These are phyloP conservation scores for Juglanconis sp. DNA, from an alignment of 2,329 filamentous ascomycete species.

Conservation along the genomic window DNA sequence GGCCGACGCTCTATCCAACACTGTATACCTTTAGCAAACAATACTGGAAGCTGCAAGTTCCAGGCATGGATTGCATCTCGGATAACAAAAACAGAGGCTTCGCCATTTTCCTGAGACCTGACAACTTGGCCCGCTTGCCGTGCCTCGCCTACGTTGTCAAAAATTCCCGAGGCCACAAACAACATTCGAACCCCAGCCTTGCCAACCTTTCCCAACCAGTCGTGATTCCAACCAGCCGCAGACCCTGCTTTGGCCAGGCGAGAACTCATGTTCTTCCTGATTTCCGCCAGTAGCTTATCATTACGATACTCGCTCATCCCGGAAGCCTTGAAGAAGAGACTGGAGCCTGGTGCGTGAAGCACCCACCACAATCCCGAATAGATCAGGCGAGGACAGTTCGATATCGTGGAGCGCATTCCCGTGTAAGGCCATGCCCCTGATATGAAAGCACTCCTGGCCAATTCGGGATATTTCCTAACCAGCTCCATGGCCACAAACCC, in stretches of 20 bases:
- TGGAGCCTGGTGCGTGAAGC: slow-evolving; percentile 10
- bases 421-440: slow-evolving; percentile 30
- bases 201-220: slow-evolving; percentile 21
- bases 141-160: slow-evolving; percentile 27
- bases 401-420: slow-evolving; percentile 1
- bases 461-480: slow-evolving; percentile 30
- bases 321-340: slow-evolving; percentile 22
- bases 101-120: slow-evolving; percentile 22
- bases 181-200: slow-evolving; percentile 21
- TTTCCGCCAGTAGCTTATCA: slow-evolving; percentile 30
- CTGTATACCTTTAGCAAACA: slow-evolving; percentile 35
- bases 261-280: slow-evolving; percentile 29
- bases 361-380: slow-evolving; percentile 14
- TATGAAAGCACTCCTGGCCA: slow-evolving; percentile 33
- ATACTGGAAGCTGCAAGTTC: slow-evolving; percentile 37
- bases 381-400: not conserved
- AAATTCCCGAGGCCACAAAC: slow-evolving; percentile 28
- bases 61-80: slow-evolving; percentile 36
- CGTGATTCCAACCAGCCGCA: slow-evolving; percentile 25
- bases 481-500: slow-evolving; percentile 32
- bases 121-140: slow-evolving; percentile 21
- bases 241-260: slow-evolving; percentile 6
- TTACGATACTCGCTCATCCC: slow-evolving; percentile 23
- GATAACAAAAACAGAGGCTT: slow-evolving; percentile 27
- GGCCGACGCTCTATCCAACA: slow-evolving; percentile 29